Base-by-base conservation (phyloP, 768 basidiomycete species). In the Sporobolomyces roseus region DNA sequence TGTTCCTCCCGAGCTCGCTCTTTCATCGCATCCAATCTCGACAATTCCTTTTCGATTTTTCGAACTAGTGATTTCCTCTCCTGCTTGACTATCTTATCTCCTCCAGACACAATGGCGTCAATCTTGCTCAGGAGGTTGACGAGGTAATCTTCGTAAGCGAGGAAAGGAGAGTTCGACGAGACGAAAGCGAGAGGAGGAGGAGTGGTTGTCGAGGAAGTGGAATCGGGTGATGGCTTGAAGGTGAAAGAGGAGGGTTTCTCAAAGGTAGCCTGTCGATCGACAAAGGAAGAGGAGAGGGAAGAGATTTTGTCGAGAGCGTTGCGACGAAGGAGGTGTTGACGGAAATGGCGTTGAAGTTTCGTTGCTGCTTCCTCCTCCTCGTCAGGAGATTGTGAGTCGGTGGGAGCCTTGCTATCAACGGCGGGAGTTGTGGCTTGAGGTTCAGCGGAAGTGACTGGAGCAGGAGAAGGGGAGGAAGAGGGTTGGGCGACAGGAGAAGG, bases 121-220 rank as follows among this genome's bases (percentile, higher is more conserved):
- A 71, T 54, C 52, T 67, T 45, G 38, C 50, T 64, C 16, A 71
- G 38, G 25, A 71, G 70, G 14, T 14, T 19, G 38, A 71, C 58
- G 61, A 71, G 65, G 23, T 17, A 53, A 46, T 71, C 65, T 38
- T 71, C 70, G 70, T 66, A 51, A 6, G 45, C 49, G 58, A 66
- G 65, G 65, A 71, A 55, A 1, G 56, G 12, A 1, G 62, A 58
- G 65, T 71, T 71, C 54, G 77, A 80, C 2, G 82, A 79, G 14
- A 85, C 85, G 79, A 82, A 90, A 3, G 86, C 84, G 49, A 90
- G 77, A 76, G 65, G 56, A 17, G 66, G 63, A 25, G 61, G n/a
- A n/a, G n/a, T n/a, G n/a, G n/a, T n/a, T n/a, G n/a, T 55, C 17
- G 55, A 10, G 14, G 38, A 41, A 2, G 32, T 0, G 23, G 45